Evolutionary conservation across 2,329 filamentous ascomycete species (phyloP).

Genomic region (Reticulascus tulasneorum): DNA sequence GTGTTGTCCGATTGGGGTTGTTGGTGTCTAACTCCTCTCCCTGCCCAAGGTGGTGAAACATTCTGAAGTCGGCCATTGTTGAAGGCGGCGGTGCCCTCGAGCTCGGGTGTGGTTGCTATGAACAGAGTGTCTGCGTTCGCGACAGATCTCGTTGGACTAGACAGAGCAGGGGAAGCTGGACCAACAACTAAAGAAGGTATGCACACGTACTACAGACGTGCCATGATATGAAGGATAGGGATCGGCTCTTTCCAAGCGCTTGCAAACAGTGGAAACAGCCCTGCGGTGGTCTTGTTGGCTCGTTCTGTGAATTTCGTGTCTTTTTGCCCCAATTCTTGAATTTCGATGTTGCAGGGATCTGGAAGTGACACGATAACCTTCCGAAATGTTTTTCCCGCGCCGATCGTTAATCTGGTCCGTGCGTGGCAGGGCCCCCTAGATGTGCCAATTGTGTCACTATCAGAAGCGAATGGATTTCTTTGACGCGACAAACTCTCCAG

Average conservation of each 20-base stretch:
- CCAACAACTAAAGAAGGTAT: not conserved
- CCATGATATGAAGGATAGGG: not conserved
- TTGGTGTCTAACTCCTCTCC: constrained; percentile 51
- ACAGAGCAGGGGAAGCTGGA: too few relatives aligned
- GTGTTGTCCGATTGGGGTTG: constrained; percentile 46
- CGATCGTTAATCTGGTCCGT: not conserved
- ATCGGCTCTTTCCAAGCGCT: too few relatives aligned
- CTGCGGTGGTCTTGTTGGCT: too few relatives aligned
- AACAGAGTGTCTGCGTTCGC: not conserved
- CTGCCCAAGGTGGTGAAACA: constrained; percentile 55
- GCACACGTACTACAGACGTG: not conserved
- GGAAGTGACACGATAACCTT: constrained; percentile 17
- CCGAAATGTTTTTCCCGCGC: constrained; percentile 16
- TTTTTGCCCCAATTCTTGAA: too few relatives aligned
- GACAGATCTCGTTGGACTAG: too few relatives aligned
- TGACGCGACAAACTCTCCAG: too few relatives aligned
- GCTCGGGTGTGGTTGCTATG: not conserved
- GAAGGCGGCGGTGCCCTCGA: not conserved
- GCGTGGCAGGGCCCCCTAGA: not conserved
- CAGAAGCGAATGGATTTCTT: too few relatives aligned
- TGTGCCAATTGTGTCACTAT: not conserved
- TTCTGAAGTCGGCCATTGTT: constrained; percentile 52
- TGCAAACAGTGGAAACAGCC: too few relatives aligned
- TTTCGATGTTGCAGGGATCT: constrained; percentile 12
- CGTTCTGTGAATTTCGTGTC: too few relatives aligned